Conservation (phyloP, 805 yeast genomes). For the Cyberlindnera japonica region DNA sequence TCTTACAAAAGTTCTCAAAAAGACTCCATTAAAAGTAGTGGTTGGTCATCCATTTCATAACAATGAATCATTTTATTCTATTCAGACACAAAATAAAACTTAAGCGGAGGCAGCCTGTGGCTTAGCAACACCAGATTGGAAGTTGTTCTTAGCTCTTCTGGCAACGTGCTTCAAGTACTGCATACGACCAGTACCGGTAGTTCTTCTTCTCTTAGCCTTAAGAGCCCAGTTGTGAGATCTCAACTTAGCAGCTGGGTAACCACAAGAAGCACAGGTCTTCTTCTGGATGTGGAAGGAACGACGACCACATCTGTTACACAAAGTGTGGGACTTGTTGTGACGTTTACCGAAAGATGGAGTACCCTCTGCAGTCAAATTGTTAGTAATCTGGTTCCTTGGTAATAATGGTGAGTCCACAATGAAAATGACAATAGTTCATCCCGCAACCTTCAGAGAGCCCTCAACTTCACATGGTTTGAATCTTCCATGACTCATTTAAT, state of each 20-base stretch:
- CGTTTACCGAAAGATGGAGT: conserved; percentile 99
- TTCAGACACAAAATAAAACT: conserved; percentile 28
- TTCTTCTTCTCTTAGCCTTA: conserved; percentile 99
- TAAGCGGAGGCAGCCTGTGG: conserved; percentile 65
- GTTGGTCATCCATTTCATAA: conserved; percentile 13
- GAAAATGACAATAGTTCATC: not conserved
- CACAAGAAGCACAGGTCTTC: conserved; percentile 98
- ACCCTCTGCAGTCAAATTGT: conserved; percentile 67
- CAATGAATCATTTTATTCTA: conserved; percentile 17
- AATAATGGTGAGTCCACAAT: not conserved
- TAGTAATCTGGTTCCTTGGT: conserved; percentile 27
- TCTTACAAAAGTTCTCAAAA: not conserved
- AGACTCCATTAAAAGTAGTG: conserved; percentile 3
- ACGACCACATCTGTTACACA: conserved; percentile 98
- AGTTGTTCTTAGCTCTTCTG: conserved; percentile 98
- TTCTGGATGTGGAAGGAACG: conserved; percentile 99
- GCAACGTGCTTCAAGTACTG: conserved; percentile 94
- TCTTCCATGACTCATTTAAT: too few relatives aligned
- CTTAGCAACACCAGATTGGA: conserved; percentile 85
- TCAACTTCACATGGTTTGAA: too few relatives aligned
- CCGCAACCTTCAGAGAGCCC: too few relatives aligned
- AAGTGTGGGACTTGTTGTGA: conserved; percentile 99
- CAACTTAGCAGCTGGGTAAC: conserved; percentile 99
- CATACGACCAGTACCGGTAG: conserved; percentile 99
- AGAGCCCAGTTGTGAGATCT: conserved; percentile 99